Evolutionary conservation across 129 eudicot species (phyloP).

Genomic region (Oenanthe sinensis): DNA sequence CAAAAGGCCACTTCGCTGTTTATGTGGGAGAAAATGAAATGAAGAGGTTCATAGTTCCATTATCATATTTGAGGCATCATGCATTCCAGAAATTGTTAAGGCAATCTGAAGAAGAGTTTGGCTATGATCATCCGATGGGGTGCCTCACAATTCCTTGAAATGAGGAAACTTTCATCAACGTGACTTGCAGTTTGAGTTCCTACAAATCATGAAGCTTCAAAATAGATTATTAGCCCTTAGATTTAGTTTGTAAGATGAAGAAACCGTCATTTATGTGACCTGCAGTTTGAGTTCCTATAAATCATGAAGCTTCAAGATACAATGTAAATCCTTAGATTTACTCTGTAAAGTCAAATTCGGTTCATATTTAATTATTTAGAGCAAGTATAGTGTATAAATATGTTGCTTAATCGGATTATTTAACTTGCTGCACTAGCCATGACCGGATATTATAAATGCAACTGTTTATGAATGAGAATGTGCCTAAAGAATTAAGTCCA

Average conservation of each 20-base stretch:
- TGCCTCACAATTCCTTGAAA: not conserved
- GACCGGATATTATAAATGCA: not conserved
- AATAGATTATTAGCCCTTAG: not conserved
- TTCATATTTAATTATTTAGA: not conserved
- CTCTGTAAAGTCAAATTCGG: not conserved
- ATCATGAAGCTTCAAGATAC: not conserved
- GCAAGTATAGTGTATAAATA: not conserved
- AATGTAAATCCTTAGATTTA: no score
- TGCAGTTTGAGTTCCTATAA: not conserved
- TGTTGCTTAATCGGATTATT: not conserved
- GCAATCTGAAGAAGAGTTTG: not conserved
- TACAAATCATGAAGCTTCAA: no score
- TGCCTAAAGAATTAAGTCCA: not conserved
- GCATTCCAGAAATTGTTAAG: not conserved
- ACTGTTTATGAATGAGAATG: not conserved
- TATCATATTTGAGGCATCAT: not conserved
- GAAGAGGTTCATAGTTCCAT: not conserved
- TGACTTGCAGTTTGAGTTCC: not conserved
- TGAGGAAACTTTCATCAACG: not conserved
- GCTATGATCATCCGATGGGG: not conserved
- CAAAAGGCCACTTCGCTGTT: conserved; percentile 1
- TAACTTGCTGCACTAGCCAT: not conserved
- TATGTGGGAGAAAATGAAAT: not conserved
- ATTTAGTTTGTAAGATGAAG: no score
- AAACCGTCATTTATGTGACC: no score